Percentiles rank a stretch among this genome's conserved stretches.
Evolutionary conservation across 305 asterid genomes (phyloP).

Genomic region (Rubia tinctorum): DNA sequence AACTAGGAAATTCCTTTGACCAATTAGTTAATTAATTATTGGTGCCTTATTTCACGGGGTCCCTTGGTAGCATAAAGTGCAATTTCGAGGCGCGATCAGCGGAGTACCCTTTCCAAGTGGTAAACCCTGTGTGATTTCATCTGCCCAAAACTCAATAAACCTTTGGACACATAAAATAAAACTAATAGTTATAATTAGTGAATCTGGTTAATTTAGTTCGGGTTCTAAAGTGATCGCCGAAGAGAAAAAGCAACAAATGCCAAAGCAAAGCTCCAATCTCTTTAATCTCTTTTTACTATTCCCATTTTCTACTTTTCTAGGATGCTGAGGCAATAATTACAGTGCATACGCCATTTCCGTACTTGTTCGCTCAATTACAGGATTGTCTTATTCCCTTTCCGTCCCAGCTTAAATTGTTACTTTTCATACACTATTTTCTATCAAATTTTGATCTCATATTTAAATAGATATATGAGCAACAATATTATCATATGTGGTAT

Average conservation of each 20-base stretch:
- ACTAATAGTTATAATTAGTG: neutral
- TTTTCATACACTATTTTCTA: too few relatives aligned
- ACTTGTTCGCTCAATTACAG: too few relatives aligned
- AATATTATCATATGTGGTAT: too few relatives aligned
- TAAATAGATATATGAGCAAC: too few relatives aligned
- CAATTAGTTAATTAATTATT: constrained; percentile 18
- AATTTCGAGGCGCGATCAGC: constrained; percentile 41
- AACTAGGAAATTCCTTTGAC: constrained; percentile 14
- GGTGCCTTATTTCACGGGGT: constrained; percentile 7
- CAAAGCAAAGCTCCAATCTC: neutral
- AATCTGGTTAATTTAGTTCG: neutral
- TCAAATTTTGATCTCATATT: too few relatives aligned
- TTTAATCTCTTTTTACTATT: constrained; percentile 13
- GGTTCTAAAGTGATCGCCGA: constrained; percentile 3
- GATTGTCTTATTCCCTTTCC: too few relatives aligned
- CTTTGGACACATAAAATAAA: neutral
- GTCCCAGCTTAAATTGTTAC: too few relatives aligned
- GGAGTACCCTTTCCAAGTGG: constrained; percentile 18
- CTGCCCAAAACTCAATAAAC: neutral
- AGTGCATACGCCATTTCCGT: too few relatives aligned
- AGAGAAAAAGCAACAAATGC: neutral
- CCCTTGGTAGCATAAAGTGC: constrained; percentile 26
- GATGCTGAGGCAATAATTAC: neutral
- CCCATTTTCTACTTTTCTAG: neutral
- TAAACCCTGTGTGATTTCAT: constrained; percentile 4